Evolutionary conservation across 2,329 filamentous ascomycete genomes (phyloP).

Genomic region (Aspergillus japonicus): DNA sequence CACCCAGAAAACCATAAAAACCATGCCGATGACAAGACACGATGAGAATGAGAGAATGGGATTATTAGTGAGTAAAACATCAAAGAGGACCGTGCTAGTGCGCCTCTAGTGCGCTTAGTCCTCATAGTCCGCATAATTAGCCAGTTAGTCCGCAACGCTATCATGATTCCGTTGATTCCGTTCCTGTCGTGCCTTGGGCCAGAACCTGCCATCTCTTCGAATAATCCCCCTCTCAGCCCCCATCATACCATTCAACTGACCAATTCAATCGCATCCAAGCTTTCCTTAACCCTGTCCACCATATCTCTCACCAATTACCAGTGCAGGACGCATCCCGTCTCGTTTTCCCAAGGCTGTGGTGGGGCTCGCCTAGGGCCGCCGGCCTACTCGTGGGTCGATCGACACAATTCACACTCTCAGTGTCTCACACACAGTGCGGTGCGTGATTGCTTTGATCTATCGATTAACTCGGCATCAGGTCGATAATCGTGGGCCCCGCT

Average conservation of each 20-base stretch:
- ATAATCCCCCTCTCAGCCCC: neutral
- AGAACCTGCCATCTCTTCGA: neutral
- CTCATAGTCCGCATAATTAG: too few species aligned
- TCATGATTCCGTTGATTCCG: neutral
- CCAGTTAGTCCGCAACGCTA: neutral
- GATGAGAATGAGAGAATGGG: too few species aligned
- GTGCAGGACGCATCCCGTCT: neutral
- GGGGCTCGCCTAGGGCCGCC: too few species aligned
- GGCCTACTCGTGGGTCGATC: neutral
- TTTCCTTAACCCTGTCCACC: neutral
- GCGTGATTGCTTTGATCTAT: neutral
- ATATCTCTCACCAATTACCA: slow-evolving; percentile 1
- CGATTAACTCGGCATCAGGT: slow-evolving; percentile 11
- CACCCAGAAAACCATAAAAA: neutral
- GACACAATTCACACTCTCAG: neutral
- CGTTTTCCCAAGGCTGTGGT: too few species aligned
- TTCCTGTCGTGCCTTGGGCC: neutral
- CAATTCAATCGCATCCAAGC: neutral
- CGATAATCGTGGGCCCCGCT: slow-evolving; percentile 5
- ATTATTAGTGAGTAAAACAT: neutral
- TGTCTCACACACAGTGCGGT: too few species aligned
- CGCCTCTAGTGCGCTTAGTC: neutral
- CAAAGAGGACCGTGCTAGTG: neutral
- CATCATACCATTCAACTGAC: neutral
- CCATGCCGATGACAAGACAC: neutral